Conservation (phyloP, 176 grass and related monocot species). For the Eremochloa ophiuroides region DNA sequence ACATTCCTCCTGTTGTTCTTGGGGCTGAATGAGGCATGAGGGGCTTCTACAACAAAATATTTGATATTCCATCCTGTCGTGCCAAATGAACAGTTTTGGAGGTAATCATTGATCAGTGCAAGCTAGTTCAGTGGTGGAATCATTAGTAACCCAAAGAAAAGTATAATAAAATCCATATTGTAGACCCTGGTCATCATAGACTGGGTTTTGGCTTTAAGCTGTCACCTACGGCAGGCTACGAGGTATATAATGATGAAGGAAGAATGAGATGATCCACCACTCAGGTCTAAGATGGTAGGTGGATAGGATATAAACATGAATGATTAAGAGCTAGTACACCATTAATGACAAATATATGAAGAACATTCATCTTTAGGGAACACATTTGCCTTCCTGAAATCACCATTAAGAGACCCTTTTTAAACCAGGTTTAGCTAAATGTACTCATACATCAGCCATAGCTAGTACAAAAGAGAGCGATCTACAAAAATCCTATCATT, state of each 20-base stretch:
- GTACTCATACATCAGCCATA: conserved; percentile 6
- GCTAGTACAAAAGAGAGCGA: conserved; percentile 27
- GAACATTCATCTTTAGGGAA: not conserved
- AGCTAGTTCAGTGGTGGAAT: conserved; percentile 15
- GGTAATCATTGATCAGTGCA: not conserved
- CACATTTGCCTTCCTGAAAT: conserved; percentile 21
- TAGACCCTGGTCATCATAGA: conserved; percentile 14
- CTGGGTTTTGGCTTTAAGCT: not conserved
- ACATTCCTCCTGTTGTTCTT: not conserved
- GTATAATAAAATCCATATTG: conserved; percentile 3
- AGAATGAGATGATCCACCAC: conserved; percentile 11
- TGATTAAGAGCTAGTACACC: conserved; percentile 16
- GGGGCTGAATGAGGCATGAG: not conserved
- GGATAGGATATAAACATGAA: conserved; percentile 6
- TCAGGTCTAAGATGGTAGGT: conserved; percentile 16
- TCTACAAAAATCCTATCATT: conserved; percentile 44
- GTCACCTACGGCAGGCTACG: not conserved
- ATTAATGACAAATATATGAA: conserved; percentile 15
- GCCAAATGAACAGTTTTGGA: not conserved
- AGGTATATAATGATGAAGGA: not conserved
- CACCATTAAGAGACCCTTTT: not conserved
- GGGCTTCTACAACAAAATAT: not conserved
- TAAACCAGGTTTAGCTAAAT: conserved; percentile 26
- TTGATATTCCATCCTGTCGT: not conserved
- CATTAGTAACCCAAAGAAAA: conserved; percentile 21